Evolutionary conservation across 1,284 basidiomycete species (phyloP).

Genomic region (Rhizoctonia solani): DNA sequence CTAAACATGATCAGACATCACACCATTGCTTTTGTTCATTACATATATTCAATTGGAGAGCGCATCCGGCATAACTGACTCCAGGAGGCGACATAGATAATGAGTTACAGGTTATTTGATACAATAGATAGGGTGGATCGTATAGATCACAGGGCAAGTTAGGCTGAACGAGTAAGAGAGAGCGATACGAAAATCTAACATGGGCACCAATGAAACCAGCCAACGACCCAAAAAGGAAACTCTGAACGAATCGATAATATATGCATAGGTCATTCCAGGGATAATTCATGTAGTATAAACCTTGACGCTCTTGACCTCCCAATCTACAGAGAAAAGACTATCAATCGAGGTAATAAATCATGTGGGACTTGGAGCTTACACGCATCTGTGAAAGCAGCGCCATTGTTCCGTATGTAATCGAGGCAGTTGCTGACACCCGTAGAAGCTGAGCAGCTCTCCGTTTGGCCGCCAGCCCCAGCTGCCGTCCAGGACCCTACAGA

Average conservation of each 20-base stretch:
- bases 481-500: constrained; percentile 63
- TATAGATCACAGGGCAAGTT: neutral
- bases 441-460: constrained; percentile 74
- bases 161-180: neutral
- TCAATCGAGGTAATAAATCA: constrained; percentile 31
- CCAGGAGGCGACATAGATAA: constrained; percentile 10
- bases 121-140: constrained; percentile 16
- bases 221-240: neutral
- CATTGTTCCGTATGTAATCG: constrained; percentile 71
- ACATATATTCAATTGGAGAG: neutral
- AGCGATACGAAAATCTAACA: neutral
- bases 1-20: neutral
- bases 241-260: neutral
- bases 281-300: constrained; percentile 55
- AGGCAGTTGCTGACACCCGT: constrained; percentile 80
- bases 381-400: constrained; percentile 72
- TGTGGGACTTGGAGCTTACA: constrained; percentile 52
- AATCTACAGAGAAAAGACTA: constrained; percentile 54
- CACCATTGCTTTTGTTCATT: neutral
- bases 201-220: neutral
- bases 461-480: constrained; percentile 75
- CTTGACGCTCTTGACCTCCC: constrained; percentile 73
- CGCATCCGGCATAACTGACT: neutral
- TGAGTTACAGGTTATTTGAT: constrained; percentile 12
- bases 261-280: neutral